phyloP scores from a whole-genome alignment of 129 eudicot genomes.

The Rutidosis leptorrhynchoides region DNA sequence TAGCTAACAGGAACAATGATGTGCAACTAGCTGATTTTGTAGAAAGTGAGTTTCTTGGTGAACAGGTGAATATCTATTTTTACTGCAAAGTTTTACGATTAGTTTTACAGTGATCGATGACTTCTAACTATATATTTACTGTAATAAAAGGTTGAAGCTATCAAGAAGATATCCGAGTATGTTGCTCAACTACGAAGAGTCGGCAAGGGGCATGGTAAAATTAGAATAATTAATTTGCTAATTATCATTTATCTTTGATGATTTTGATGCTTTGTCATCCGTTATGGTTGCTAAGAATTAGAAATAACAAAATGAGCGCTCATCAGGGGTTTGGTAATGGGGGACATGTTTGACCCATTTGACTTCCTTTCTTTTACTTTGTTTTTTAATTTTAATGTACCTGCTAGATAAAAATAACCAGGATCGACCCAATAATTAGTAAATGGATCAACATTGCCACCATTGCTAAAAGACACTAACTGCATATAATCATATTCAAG shows the following conservation, averaged over 20 bases:
- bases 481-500: neutral
- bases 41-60: constrained; percentile 65
- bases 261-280: neutral
- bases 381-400: too few species aligned
- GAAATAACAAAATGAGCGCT: too few species aligned
- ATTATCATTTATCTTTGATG: neutral
- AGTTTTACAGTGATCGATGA: neutral
- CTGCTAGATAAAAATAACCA: neutral
- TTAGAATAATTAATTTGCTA: neutral
- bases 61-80: constrained; percentile 52
- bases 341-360: neutral
- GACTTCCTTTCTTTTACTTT: neutral
- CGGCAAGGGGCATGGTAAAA: constrained; percentile 91
- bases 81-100: neutral
- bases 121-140: neutral
- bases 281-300: neutral
- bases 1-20: constrained; percentile 65
- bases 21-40: constrained; percentile 84
- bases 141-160: constrained; percentile 67
- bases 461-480: neutral
- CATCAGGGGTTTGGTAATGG: neutral
- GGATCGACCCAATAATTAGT: neutral
- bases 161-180: constrained; percentile 80
- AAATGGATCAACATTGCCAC: neutral
- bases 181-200: constrained; percentile 93